Conservation (phyloP, 163 green algal genomes). For the Chlorella variabilis region DNA sequence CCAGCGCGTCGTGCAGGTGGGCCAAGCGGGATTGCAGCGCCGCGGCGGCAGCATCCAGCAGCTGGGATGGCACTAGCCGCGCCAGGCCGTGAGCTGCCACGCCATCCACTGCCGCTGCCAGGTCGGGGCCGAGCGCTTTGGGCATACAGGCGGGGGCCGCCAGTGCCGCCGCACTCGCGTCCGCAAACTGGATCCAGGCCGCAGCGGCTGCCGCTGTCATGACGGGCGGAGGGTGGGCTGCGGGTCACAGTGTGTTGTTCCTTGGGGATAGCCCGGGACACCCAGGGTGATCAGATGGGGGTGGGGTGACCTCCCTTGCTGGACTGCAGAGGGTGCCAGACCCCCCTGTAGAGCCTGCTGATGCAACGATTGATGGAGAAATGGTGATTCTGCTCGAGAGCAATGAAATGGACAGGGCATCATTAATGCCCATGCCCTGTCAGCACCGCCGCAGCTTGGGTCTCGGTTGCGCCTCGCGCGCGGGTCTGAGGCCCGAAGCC, state of each 20-base stretch:
- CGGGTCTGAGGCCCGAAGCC: too few relatives aligned
- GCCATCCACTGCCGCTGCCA: not conserved
- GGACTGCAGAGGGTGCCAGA: too few relatives aligned
- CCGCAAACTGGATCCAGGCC: conserved; percentile 22
- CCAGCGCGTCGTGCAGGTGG: not conserved
- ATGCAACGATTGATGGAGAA: too few relatives aligned
- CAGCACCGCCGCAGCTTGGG: too few relatives aligned
- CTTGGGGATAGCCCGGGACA: not conserved
- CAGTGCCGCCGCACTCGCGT: not conserved
- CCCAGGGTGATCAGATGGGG: not conserved
- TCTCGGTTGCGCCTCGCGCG: too few relatives aligned
- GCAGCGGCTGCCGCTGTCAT: not conserved
- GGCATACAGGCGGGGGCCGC: not conserved
- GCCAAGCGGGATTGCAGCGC: conserved; percentile 14
- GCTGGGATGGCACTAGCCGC: conserved; percentile 1
- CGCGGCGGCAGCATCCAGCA: not conserved
- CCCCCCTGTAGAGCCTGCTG: too few relatives aligned
- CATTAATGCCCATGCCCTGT: too few relatives aligned
- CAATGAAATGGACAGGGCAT: too few relatives aligned
- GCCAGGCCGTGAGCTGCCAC: not conserved
- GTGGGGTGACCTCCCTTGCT: too few relatives aligned
- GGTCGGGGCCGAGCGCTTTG: not conserved
- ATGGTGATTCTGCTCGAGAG: too few relatives aligned
- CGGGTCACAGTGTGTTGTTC: not conserved
- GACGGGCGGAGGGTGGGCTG: not conserved